These are phyloP conservation scores for Apodospora peruviana DNA, from an alignment of 495 filamentous ascomycete genomes.

Conservation along the genomic window DNA sequence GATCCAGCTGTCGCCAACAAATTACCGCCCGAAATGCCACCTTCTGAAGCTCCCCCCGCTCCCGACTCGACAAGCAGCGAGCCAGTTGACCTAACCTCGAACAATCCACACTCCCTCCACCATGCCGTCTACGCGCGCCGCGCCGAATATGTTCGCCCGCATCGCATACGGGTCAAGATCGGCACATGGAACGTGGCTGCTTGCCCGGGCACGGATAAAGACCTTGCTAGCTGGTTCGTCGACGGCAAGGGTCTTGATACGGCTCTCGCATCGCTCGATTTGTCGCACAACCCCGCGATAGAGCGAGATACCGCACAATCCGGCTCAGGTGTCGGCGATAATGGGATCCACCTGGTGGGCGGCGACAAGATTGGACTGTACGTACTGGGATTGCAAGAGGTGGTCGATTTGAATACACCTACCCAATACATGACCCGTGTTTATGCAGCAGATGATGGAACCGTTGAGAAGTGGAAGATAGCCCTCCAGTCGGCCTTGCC, in stretches of 20 bases:
- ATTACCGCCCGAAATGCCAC: conserved; percentile 20
- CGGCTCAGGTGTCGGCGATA: conserved; percentile 22
- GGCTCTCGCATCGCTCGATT: conserved; percentile 46
- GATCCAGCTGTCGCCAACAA: not conserved
- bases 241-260: conserved; percentile 64
- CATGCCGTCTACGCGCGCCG: conserved; percentile 61
- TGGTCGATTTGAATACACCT: conserved; percentile 75
- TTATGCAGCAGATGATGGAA: conserved; percentile 60
- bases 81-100: conserved; percentile 28
- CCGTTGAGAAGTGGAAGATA: conserved; percentile 72
- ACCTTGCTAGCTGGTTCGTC: conserved; percentile 81
- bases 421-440: conserved; percentile 52
- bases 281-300: conserved; percentile 25
- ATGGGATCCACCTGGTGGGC: conserved; percentile 31
- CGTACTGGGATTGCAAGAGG: conserved; percentile 83
- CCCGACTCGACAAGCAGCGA: conserved; percentile 28
- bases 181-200: conserved; percentile 95
- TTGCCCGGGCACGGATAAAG: conserved; percentile 73
- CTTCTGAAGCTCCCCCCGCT: conserved; percentile 21
- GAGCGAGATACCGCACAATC: conserved; percentile 16
- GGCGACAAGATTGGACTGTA: conserved; percentile 77
- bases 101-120: conserved; percentile 40
- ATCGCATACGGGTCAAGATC: conserved; percentile 72
- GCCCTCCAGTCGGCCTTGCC: conserved; percentile 68
- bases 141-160: conserved; percentile 67